Conservation (phyloP, 352 stramenopile genomes). For the Globisporangium nunn region DNA sequence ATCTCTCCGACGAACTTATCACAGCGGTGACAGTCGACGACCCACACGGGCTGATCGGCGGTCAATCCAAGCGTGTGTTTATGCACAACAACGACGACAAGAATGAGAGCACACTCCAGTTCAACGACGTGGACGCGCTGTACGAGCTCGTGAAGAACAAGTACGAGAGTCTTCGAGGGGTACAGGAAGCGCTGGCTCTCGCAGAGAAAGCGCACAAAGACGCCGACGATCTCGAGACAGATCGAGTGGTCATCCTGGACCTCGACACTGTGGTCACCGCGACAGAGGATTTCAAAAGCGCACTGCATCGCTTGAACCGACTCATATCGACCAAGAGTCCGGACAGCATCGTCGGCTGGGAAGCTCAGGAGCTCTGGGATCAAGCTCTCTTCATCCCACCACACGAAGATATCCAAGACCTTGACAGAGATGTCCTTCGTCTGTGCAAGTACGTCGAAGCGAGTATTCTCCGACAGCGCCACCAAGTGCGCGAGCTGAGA, state of each 20-base stretch:
- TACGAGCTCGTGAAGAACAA: conserved; percentile 20
- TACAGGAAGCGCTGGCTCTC: conserved; percentile 6
- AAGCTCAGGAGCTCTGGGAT: conserved; percentile 42
- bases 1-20: conserved; percentile 25
- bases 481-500: not conserved
- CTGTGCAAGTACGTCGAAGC: conserved; percentile 30
- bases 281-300: conserved; percentile 26
- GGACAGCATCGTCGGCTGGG: conserved; percentile 40
- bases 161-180: conserved; percentile 14
- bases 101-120: conserved; percentile 1
- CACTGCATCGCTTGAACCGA: conserved; percentile 20
- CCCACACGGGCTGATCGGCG: conserved; percentile 7
- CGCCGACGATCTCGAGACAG: conserved; percentile 1
- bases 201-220: conserved; percentile 6
- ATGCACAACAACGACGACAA: not conserved
- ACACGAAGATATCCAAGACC: conserved; percentile 39
- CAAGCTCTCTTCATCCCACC: conserved; percentile 54
- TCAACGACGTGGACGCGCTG: conserved; percentile 16
- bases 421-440: conserved; percentile 28
- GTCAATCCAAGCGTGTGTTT: not conserved
- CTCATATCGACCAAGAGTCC: conserved; percentile 32
- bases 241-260: conserved; percentile 26
- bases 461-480: conserved; percentile 14
- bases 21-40: conserved; percentile 6
- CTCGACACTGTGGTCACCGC: conserved; percentile 16